These are phyloP conservation scores for Kuraishia ogatae DNA, from an alignment of 805 yeast species.

Conservation along the genomic window DNA sequence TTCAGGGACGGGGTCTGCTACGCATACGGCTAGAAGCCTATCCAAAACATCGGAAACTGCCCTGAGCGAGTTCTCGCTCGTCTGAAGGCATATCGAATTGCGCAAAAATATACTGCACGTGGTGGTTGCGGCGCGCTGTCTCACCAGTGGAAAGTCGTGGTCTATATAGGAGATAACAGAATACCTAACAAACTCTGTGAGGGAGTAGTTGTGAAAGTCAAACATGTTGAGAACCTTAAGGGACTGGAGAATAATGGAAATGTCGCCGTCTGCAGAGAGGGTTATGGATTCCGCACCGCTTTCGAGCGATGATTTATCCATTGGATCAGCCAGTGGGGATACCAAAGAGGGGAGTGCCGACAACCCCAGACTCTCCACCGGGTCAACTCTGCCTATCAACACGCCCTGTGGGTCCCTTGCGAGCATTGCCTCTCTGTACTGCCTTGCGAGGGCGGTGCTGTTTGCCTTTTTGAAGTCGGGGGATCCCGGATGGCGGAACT, in stretches of 20 bases:
- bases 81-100: conserved; percentile 80
- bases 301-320: conserved; percentile 11
- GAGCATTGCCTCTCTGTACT: conserved; percentile 68
- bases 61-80: conserved; percentile 69
- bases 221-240: conserved; percentile 69
- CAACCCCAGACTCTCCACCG: conserved; percentile 7
- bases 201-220: conserved; percentile 63
- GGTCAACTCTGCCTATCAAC: conserved; percentile 29
- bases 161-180: conserved; percentile 81
- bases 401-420: conserved; percentile 37
- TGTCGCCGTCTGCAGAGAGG: conserved; percentile 17
- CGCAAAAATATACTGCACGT: conserved; percentile 67
- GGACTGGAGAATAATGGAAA: conserved; percentile 61
- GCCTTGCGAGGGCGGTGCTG: conserved; percentile 60
- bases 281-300: background rate
- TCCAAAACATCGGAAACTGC: conserved; percentile 83
- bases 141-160: conserved; percentile 68
- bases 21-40: conserved; percentile 70
- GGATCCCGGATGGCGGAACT: conserved; percentile 79
- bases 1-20: conserved; percentile 83
- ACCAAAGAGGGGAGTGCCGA: conserved; percentile 7
- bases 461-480: conserved; percentile 58
- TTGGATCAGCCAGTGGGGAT: conserved; percentile 12
- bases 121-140: conserved; percentile 79
- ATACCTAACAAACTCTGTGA: conserved; percentile 81